A percentile compares a stretch with the other conserved stretches of the same genome.
phyloP scores from a whole-genome alignment of 2,329 filamentous ascomycete species.

The Verruconis gallopava region DNA sequence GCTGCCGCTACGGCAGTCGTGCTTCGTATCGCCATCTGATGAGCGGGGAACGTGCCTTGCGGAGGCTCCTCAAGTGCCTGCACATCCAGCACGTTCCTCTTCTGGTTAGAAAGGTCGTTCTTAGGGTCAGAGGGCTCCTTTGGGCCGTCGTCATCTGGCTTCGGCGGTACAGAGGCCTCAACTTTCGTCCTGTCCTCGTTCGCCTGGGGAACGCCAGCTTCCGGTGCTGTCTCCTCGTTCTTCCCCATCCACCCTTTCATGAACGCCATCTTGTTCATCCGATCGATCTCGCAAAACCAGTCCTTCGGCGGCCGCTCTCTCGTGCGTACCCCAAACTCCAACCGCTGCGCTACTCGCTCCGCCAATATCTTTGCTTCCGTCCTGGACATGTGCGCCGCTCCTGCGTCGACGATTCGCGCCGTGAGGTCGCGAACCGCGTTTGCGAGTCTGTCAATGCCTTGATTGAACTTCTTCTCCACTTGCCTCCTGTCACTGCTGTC shows the following conservation, averaged over 20 bases:
- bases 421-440: constrained; percentile 43
- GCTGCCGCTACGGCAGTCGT: too few species aligned
- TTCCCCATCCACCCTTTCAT: not conserved
- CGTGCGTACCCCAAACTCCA: constrained; percentile 59
- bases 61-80: too few species aligned
- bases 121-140: too few species aligned
- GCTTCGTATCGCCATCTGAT: too few species aligned
- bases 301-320: constrained; percentile 26
- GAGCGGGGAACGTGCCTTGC: too few species aligned
- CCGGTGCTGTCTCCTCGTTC: not conserved
- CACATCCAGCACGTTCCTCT: too few species aligned
- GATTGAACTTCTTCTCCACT: constrained; percentile 49
- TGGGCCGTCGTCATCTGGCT: too few species aligned
- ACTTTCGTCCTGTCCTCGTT: too few species aligned
- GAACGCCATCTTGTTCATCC: not conserved
- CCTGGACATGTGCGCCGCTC: constrained; percentile 56
- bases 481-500: constrained; percentile 12
- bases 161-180: too few species aligned
- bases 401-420: constrained; percentile 57
- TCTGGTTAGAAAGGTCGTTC: too few species aligned
- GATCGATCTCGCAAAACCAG: constrained; percentile 18
- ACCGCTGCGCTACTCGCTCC: constrained; percentile 60
- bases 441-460: constrained; percentile 54
- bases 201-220: too few species aligned
- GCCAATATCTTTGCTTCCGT: constrained; percentile 67